Evolutionary conservation across 345 rosid species (phyloP).

Genomic region (Citrus mangshanensis): DNA sequence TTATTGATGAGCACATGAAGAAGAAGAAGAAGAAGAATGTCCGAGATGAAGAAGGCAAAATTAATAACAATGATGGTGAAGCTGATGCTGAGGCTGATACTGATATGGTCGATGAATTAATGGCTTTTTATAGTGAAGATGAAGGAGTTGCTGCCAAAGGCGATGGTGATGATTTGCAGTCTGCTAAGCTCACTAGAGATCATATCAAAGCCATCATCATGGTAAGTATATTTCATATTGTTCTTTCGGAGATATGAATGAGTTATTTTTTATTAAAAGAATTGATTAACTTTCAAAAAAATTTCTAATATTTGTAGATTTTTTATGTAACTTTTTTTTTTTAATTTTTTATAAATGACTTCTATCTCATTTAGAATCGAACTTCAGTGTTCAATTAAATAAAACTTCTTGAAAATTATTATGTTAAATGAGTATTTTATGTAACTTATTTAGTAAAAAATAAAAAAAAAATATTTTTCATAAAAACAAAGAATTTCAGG

Average conservation of each 20-base stretch:
- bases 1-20: constrained; percentile 67
- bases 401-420: fast-evolving
- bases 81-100: constrained; percentile 23
- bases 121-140: constrained; percentile 59
- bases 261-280: no score
- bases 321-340: no score
- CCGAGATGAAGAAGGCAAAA: neutral
- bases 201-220: constrained; percentile 95
- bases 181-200: constrained; percentile 54
- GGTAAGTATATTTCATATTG: constrained; percentile 33
- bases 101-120: constrained; percentile 87
- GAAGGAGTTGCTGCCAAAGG: constrained; percentile 7
- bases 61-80: neutral
- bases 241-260: no score
- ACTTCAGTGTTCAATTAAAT: no score
- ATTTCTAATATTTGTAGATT: no score
- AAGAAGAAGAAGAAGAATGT: constrained; percentile 34
- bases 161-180: constrained; percentile 37
- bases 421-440: no score
- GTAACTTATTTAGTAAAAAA: no score
- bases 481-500: no score
- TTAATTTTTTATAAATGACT: no score
- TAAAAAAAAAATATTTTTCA: no score
- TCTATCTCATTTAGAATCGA: no score
- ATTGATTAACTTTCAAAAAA: no score